A percentile compares a stretch with the other conserved stretches of the same genome.
These are phyloP conservation scores for Tylopilus intermedius DNA, from an alignment of 768 basidiomycete species.

Conservation along the genomic window DNA sequence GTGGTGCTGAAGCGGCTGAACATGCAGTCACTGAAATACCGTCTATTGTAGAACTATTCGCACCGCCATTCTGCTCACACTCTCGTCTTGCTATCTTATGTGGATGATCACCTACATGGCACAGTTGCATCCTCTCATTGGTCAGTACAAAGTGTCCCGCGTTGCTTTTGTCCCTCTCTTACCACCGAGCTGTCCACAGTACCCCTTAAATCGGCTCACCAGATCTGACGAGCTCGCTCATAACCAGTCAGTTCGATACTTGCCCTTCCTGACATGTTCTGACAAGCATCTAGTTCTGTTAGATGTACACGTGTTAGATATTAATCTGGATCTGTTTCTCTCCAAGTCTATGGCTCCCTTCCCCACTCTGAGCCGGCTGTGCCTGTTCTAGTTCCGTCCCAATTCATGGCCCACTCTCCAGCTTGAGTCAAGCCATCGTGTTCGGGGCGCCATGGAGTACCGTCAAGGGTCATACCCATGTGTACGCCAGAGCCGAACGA, in stretches of 20 bases:
- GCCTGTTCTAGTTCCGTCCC: neutral
- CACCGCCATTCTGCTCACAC: conserved; percentile 69
- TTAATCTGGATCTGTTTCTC: conserved; percentile 16
- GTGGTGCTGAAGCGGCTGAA: conserved; percentile 26
- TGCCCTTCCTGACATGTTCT: neutral
- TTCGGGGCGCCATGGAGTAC: conserved; percentile 2
- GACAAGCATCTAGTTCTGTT: conserved; percentile 9
- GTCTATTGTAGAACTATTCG: conserved; percentile 63
- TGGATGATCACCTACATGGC: conserved; percentile 98
- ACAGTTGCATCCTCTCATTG: conserved; percentile 84
- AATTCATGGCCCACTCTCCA: conserved; percentile 8
- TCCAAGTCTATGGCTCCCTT: neutral
- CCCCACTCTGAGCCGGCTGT: neutral
- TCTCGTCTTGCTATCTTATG: conserved; percentile 87
- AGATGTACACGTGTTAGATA: conserved; percentile 24
- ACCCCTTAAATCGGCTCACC: conserved; percentile 14
- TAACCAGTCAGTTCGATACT: conserved; percentile 18
- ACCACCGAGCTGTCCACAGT: conserved; percentile 7
- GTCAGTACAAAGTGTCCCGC: conserved; percentile 40
- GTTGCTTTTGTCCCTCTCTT: neutral
- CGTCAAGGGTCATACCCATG: conserved; percentile 11
- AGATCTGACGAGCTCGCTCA: conserved; percentile 13
- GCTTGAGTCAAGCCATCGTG: conserved; percentile 14
- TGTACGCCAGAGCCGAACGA: conserved; percentile 29
- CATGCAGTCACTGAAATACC: neutral